Base-by-base conservation (phyloP, 495 filamentous ascomycete species). In the Annulohypoxylon bovei region DNA sequence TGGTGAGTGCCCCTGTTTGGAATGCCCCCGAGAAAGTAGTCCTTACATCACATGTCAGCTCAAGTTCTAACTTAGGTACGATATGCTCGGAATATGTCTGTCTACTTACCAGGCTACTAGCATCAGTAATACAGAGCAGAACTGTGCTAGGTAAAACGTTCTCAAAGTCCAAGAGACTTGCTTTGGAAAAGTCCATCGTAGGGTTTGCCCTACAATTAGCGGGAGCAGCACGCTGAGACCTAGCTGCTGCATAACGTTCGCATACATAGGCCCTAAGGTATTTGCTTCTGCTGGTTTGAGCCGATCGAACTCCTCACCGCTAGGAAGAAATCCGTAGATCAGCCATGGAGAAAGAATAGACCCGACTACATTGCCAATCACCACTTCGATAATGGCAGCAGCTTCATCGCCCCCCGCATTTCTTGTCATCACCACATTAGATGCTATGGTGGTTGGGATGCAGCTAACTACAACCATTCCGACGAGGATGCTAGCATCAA, bases 361-460 rank as follows among this genome's bases (percentile, higher is more conserved):
- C 0, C 84, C 85, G 12, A 84, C 68, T 16, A 85, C 67, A 76
- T 87, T 88, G n/a, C 84, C 85, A 47, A 88, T 74, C 50, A 88
- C 70, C 0, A 88, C 85, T 70, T 86, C 84, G 20, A 86, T 84
- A 23, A 86, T 72, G 23, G 85, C 84, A 2, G 85, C 85, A 11
- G 85, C 84, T 71, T 88, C 85, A 62, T 87, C 85, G 4, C 85
- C 84, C 4, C 85, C 84, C 4, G 85, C 82, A 14, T 83, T 79
- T 23, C 83, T 77, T 32, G 85, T 87, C 85, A 87, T 88, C 4
- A 88, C 84, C 33, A 88, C 84, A 74, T 88, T 88, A 62, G 84
- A 87, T 5, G 85, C 85, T 58, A 88, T 84, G 5, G 85, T 88
- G 6, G 85, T 88, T 8, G 84, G 85, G n/a, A 86, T 86, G 70